These are phyloP conservation scores for Alternaria infectoria DNA, from an alignment of 2,329 filamentous ascomycete species.

Conservation along the genomic window DNA sequence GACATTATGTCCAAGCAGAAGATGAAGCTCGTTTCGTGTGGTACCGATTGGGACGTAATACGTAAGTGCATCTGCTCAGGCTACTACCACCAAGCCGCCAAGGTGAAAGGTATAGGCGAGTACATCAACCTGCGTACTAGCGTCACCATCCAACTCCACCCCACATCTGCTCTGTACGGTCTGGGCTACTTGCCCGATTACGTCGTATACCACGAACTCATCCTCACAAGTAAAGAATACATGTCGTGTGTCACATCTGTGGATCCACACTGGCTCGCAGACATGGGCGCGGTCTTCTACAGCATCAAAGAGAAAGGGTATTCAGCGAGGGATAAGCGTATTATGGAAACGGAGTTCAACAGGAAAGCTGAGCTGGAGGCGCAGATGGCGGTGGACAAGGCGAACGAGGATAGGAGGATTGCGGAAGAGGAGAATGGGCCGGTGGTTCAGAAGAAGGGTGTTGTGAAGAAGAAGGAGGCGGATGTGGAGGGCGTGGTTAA, in stretches of 20 bases:
- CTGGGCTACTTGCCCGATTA: slow-evolving; percentile 94
- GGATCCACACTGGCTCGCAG: slow-evolving; percentile 95
- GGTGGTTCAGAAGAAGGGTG: slow-evolving; percentile 30
- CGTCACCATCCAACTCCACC: slow-evolving; percentile 92
- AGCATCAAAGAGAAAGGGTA: slow-evolving; percentile 98
- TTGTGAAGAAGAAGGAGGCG: slow-evolving; percentile 38
- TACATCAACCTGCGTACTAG: slow-evolving; percentile 96
- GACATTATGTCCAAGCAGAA: slow-evolving; percentile 96
- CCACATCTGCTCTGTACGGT: slow-evolving; percentile 91
- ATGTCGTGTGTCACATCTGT: slow-evolving; percentile 97
- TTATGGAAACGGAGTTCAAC: slow-evolving; percentile 92
- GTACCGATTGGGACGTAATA: slow-evolving; percentile 96
- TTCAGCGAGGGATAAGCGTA: slow-evolving; percentile 80
- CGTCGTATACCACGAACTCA: slow-evolving; percentile 96
- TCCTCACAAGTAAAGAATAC: slow-evolving; percentile 95
- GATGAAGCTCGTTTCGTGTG: slow-evolving; percentile 85
- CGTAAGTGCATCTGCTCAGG: slow-evolving; percentile 96
- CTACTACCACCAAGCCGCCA: slow-evolving; percentile 97
- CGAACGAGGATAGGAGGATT: slow-evolving; percentile 64
- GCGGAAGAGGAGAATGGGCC: slow-evolving; percentile 44
- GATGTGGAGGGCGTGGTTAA: slow-evolving; percentile 50
- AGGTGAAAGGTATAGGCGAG: slow-evolving; percentile 94
- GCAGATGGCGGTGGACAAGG: slow-evolving; percentile 87
- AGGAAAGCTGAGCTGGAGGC: slow-evolving; percentile 90
- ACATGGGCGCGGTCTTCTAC: slow-evolving; percentile 96